These are phyloP conservation scores for Lactarius indigo DNA, from an alignment of 768 basidiomycete genomes.

Conservation along the genomic window DNA sequence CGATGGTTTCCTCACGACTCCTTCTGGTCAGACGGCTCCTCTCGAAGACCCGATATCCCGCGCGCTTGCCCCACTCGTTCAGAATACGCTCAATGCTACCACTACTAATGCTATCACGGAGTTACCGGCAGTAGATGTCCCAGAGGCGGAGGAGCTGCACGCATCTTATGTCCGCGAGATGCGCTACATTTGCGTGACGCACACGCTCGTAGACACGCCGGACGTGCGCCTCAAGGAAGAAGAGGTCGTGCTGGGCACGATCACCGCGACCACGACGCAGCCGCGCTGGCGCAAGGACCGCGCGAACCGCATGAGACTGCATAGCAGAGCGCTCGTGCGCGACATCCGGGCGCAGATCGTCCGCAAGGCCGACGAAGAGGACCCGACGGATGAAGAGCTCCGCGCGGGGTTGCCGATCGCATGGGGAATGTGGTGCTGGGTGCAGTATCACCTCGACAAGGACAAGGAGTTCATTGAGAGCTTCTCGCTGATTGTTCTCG, in stretches of 20 bases:
- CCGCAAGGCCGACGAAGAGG: background rate
- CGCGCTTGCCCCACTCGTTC: slow-evolving; percentile 8
- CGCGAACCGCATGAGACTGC: slow-evolving; percentile 59
- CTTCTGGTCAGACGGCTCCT: background rate
- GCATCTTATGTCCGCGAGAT: slow-evolving; percentile 59
- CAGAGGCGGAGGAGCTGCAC: slow-evolving; percentile 35
- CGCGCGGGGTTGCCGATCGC: slow-evolving; percentile 44
- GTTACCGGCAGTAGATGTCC: background rate
- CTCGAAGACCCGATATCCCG: slow-evolving; percentile 13
- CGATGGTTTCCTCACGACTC: background rate
- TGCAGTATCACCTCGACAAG: slow-evolving; percentile 36
- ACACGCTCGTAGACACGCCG: slow-evolving; percentile 56
- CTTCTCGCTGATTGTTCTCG: slow-evolving; percentile 65
- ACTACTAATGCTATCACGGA: too few relatives aligned
- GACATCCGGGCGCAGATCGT: slow-evolving; percentile 43
- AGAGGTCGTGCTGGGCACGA: slow-evolving; percentile 74
- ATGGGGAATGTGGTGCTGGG: slow-evolving; percentile 66
- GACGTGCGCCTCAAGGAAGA: slow-evolving; percentile 61
- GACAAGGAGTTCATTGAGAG: slow-evolving; percentile 41
- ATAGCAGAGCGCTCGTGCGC: slow-evolving; percentile 48
- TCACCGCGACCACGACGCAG: slow-evolving; percentile 66
- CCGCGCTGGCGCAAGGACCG: slow-evolving; percentile 56
- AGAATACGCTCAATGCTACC: background rate
- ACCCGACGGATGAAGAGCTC: slow-evolving; percentile 23
- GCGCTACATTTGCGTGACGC: slow-evolving; percentile 66